Evolutionary conservation across 1,284 basidiomycete genomes (phyloP), one percentile per base, ranked within the genome.

Genomic region (Melampsora occidentalis): DNA sequence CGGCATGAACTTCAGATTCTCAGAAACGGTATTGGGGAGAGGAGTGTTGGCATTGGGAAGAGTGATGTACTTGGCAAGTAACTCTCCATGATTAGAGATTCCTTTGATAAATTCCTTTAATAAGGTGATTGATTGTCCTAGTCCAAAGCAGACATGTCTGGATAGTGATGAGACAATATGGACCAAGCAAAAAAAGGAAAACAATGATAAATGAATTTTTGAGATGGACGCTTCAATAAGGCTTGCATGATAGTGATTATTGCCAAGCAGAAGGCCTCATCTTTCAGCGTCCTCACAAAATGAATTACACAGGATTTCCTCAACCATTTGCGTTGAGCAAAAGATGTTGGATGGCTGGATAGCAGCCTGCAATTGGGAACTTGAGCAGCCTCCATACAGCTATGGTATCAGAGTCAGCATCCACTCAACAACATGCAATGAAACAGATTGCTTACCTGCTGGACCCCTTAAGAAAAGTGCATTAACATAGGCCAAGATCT

Each of bases 381-480:
- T 57, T 20, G 5, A 57, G 25, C 51, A 57, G 25, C 14, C 51
- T 57, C 51, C 51, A 57, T 20, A 25, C 20, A 5, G 51, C 51
- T 57, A 25, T n/a, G 14, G 5, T 7, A 57, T 57, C 14, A n/a
- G 14, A 5, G 35, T 57, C 14, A 57, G 51, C 20, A 5, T 6
- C 20, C 77, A 79, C 85, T 83, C 31, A 84, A 79, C 2, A 79
- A 75, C 76, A 83, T 84, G 4, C 82, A 79, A 48, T 82, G 81
- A 20, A 86, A 80, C 35, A 7, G 82, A 82, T 83, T 83, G 85
- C 3, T 69, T 68, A 14, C 83, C 84, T 71, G 86, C 84, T 2
- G 80, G 64, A 14, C 84, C 78, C 20, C 82, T 81, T 31, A 87
- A 80, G 73, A 85, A 87, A 0, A 84, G 80, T 5, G 81, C 83